Evolutionary conservation across 148 eudicot species (phyloP), one percentile per base, ranked within the genome.

Genomic region (Chenopodium suecicum): DNA sequence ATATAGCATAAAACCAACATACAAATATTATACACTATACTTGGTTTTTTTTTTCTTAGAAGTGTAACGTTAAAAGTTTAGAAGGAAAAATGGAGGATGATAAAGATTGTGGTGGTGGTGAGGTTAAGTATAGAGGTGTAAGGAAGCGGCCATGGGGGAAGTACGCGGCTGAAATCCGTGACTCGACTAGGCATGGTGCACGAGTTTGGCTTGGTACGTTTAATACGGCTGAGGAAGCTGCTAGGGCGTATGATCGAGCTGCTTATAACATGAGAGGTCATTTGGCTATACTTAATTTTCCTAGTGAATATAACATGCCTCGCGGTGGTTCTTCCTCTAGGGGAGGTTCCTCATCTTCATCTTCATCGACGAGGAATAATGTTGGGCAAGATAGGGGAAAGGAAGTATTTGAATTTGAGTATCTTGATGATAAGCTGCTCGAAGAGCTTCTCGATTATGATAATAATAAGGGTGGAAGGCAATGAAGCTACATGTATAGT

Each of bases 111-210:
- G 88, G 74, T 67, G 86, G 86, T 8, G 89, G 47, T 2, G 92
- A 89, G 73, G 81, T 91, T 0, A 94, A 91, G 81, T 94, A 92
- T 74, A 73, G 95, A 75, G 98, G 95, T 8, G 98, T 94, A 0
- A 78, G 98, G 17, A 80, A 82, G 79, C 87, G 98, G n/a, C 98
- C 95, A 2, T 94, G 98, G 98, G 98, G 98, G 19, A 94, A 94
- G 70, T 94, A 86, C 44, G 98, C 95, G 25, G 92, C 98, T 0
- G 98, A 94, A 77, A 94, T 94, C 6, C 91, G 98, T 0, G 94
- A 94, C 82, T 89, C 98, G 0, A 80, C 86, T 64, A 86, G 87
- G 77, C 94, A 89, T 0, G 98, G 98, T 0, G 93, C 92, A 0
- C 80, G 98, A 0, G 91, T 94, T 1, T 94, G 98, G 98, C 88